Conservation (phyloP, 2,329 filamentous ascomycete species). For the Fusarium mexicanum region DNA sequence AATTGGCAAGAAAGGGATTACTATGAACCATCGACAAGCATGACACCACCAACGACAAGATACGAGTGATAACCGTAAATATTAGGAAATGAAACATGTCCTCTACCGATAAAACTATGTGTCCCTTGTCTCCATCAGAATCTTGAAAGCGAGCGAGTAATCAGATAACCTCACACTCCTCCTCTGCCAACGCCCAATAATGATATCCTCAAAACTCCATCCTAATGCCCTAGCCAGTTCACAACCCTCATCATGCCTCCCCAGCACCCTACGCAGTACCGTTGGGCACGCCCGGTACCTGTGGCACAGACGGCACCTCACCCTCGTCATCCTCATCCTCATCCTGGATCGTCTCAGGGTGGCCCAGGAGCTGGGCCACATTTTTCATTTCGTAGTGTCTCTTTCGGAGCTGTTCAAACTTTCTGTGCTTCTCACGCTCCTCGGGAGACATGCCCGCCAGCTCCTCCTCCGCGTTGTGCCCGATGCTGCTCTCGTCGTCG, state of each 20-base stretch:
- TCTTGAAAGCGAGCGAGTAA: conserved; percentile 27
- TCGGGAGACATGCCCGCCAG: conserved; percentile 69
- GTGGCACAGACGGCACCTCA: conserved; percentile 51
- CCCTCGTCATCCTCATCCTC: conserved; percentile 69
- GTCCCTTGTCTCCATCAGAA: conserved; percentile 26
- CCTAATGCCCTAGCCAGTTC: conserved; percentile 18
- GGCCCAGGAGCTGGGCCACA: conserved; percentile 86
- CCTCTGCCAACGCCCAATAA: conserved; percentile 41
- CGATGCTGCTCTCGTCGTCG: conserved; percentile 67
- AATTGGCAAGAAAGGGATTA: conserved; percentile 81
- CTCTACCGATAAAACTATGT: conserved; percentile 26
- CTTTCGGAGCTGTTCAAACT: conserved; percentile 92
- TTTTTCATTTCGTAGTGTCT: conserved; percentile 99
- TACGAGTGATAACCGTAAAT: conserved; percentile 8
- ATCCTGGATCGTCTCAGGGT: conserved; percentile 71
- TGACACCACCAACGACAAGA: not conserved
- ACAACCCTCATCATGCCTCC: conserved; percentile 16
- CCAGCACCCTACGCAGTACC: conserved; percentile 43
- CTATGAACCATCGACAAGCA: conserved; percentile 48
- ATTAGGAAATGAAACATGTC: conserved; percentile 31
- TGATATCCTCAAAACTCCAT: conserved; percentile 44
- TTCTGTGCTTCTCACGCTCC: conserved; percentile 88
- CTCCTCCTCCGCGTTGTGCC: conserved; percentile 67
- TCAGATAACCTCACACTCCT: conserved; percentile 19
- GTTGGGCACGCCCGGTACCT: conserved; percentile 56